phyloP scores from a whole-genome alignment of 352 stramenopile genomes.

The Pythium utonaiense region DNA sequence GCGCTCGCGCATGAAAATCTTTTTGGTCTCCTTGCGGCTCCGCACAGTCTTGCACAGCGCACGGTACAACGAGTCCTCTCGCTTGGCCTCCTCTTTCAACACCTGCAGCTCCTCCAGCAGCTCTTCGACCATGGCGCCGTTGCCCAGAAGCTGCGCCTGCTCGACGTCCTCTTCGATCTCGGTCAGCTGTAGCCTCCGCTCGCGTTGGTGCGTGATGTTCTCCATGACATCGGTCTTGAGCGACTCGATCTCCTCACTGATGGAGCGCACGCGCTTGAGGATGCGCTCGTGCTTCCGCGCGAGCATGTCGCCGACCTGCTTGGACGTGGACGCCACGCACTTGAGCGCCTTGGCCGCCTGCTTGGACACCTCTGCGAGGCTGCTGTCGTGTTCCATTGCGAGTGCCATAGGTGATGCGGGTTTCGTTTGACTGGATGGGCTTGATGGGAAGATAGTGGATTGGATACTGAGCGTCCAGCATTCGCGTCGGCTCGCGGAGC shows the following conservation, averaged over 20 bases:
- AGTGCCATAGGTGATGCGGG: not conserved
- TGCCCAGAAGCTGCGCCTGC: constrained; percentile 47
- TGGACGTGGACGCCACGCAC: constrained; percentile 56
- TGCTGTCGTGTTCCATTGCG: constrained; percentile 5
- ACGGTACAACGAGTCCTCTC: constrained; percentile 40
- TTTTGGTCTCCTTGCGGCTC: constrained; percentile 32
- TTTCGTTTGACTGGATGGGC: not conserved
- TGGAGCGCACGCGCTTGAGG: constrained; percentile 33
- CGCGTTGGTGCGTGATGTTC: constrained; percentile 47
- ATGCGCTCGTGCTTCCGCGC: constrained; percentile 47
- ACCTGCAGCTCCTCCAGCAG: constrained; percentile 45
- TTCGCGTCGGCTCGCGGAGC: not conserved
- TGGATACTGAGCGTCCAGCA: not conserved
- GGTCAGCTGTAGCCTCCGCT: constrained; percentile 37
- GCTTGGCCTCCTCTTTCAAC: constrained; percentile 44
- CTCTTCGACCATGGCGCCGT: constrained; percentile 42
- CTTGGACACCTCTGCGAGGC: constrained; percentile 39
- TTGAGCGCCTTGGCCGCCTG: constrained; percentile 67
- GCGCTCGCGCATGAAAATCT: constrained; percentile 34
- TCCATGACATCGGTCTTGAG: constrained; percentile 45
- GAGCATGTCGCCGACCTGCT: constrained; percentile 58
- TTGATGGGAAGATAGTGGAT: not conserved
- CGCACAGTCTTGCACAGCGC: constrained; percentile 45
- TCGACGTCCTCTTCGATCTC: constrained; percentile 58
- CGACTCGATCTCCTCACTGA: constrained; percentile 51